Conservation (phyloP, 176 grass and related monocot species). For the Areca catechu region DNA sequence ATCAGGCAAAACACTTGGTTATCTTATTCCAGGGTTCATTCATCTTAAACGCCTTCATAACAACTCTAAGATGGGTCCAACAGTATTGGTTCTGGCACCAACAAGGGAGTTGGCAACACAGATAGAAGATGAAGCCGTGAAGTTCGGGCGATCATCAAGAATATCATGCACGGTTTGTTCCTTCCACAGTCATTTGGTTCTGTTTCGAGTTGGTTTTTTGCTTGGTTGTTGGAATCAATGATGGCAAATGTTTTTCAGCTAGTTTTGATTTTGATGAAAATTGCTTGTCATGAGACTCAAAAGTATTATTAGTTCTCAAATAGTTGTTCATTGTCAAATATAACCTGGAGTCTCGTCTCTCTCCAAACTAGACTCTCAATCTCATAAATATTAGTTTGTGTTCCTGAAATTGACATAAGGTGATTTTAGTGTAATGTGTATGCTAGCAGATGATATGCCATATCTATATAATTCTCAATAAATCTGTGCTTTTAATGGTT, state of each 20-base stretch:
- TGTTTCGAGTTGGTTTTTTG: not conserved
- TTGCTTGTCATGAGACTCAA: not conserved
- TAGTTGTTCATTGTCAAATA: not conserved
- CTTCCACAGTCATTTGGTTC: slow-evolving; percentile 1
- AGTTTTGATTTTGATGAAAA: slow-evolving; percentile 1
- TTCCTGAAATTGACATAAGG: too few species aligned
- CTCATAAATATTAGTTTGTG: too few species aligned
- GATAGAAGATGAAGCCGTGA: slow-evolving; percentile 84
- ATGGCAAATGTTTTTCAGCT: not conserved
- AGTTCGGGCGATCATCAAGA: slow-evolving; percentile 81
- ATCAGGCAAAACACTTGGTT: slow-evolving; percentile 93
- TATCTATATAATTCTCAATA: too few species aligned
- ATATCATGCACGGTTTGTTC: slow-evolving; percentile 83
- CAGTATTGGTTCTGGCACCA: slow-evolving; percentile 85
- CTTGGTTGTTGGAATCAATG: not conserved
- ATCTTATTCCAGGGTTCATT: slow-evolving; percentile 94
- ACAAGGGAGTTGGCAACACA: slow-evolving; percentile 98
- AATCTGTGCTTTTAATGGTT: too few species aligned
- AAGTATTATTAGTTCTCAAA: not conserved
- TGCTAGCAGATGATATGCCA: too few species aligned
- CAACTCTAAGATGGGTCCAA: slow-evolving; percentile 65
- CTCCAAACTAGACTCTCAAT: too few species aligned
- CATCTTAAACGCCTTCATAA: slow-evolving; percentile 75
- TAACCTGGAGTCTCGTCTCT: too few species aligned
- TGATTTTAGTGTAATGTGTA: too few species aligned